These are phyloP conservation scores for Rhizopus microsporus DNA, from an alignment of 371 early-diverging fungal genomes.

Conservation along the genomic window DNA sequence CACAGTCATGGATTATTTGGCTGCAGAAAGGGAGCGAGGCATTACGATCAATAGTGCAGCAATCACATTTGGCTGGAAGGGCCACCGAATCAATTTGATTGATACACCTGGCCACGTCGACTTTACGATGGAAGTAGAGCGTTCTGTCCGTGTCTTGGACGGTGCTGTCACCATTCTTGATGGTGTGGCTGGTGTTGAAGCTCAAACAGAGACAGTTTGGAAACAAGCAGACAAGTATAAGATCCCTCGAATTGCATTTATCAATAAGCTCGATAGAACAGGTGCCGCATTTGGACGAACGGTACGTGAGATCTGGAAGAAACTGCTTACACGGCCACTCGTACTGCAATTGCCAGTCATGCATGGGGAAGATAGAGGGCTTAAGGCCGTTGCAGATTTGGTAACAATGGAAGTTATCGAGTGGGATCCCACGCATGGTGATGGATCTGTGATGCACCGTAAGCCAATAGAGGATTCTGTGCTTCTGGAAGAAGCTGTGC, in stretches of 20 bases:
- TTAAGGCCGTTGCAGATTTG: slow-evolving; percentile 76
- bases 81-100: slow-evolving; percentile 86
- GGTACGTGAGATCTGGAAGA: slow-evolving; percentile 62
- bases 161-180: slow-evolving; percentile 93
- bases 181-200: slow-evolving; percentile 96
- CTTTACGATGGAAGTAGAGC: slow-evolving; percentile 95
- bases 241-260: slow-evolving; percentile 85
- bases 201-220: slow-evolving; percentile 96
- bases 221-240: slow-evolving; percentile 82
- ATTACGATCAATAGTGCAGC: slow-evolving; percentile 96
- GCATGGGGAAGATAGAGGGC: slow-evolving; percentile 41
- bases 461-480: slow-evolving; percentile 28
- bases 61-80: slow-evolving; percentile 91
- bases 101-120: slow-evolving; percentile 98
- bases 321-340: slow-evolving; percentile 70
- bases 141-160: slow-evolving; percentile 90
- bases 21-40: slow-evolving; percentile 89
- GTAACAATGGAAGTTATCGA: slow-evolving; percentile 72
- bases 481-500: slow-evolving; percentile 51
- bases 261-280: slow-evolving; percentile 94
- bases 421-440: slow-evolving; percentile 57
- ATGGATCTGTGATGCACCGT: slow-evolving; percentile 53
- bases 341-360: slow-evolving; percentile 76
- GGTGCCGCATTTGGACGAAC: slow-evolving; percentile 76
- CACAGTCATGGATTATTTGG: slow-evolving; percentile 94